Evolutionary conservation across 73 alveolate genomes (phyloP).

Genomic region (Paramecium sonneborni): DNA sequence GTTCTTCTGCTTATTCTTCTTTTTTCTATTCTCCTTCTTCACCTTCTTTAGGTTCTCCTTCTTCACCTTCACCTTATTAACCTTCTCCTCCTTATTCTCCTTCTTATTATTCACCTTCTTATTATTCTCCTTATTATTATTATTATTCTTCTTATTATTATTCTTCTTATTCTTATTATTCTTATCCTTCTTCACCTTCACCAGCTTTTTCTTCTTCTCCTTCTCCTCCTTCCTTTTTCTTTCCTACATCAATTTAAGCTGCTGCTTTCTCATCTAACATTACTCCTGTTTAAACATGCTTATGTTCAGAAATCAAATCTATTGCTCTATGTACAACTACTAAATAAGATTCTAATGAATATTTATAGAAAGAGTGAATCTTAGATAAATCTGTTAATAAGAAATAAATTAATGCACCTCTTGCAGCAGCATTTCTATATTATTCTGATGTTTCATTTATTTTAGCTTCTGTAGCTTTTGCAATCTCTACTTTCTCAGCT

Average conservation of each 20-base stretch:
- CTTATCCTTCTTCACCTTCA: slow-evolving; percentile 57
- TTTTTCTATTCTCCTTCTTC: slow-evolving; percentile 71
- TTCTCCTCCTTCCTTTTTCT: slow-evolving; percentile 35
- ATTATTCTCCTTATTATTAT: slow-evolving; percentile 62
- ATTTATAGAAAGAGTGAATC: slow-evolving; percentile 98
- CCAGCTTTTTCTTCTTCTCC: slow-evolving; percentile 64
- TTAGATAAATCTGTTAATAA: slow-evolving; percentile 97
- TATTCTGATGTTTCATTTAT: slow-evolving; percentile 97
- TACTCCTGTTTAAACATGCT: slow-evolving; percentile 44
- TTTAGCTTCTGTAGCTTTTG: slow-evolving; percentile 96
- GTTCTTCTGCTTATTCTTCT: slow-evolving; percentile 87
- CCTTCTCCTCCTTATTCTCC: slow-evolving; percentile 68
- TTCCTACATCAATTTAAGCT: not conserved
- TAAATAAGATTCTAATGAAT: slow-evolving; percentile 66
- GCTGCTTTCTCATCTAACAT: slow-evolving; percentile 67
- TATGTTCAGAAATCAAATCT: slow-evolving; percentile 83
- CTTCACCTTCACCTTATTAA: slow-evolving; percentile 61
- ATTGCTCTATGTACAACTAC: slow-evolving; percentile 73
- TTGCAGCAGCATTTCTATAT: slow-evolving; percentile 98
- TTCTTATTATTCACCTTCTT: slow-evolving; percentile 70
- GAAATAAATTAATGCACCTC: slow-evolving; percentile 99
- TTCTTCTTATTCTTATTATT: slow-evolving; percentile 61
- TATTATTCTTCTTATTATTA: slow-evolving; percentile 67
- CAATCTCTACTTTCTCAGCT: slow-evolving; percentile 96
- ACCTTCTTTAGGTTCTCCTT: slow-evolving; percentile 50